A percentile compares a stretch with the other conserved stretches of the same genome.
phyloP scores from a whole-genome alignment of 352 stramenopile species.

The Pythium rishiriense region DNA sequence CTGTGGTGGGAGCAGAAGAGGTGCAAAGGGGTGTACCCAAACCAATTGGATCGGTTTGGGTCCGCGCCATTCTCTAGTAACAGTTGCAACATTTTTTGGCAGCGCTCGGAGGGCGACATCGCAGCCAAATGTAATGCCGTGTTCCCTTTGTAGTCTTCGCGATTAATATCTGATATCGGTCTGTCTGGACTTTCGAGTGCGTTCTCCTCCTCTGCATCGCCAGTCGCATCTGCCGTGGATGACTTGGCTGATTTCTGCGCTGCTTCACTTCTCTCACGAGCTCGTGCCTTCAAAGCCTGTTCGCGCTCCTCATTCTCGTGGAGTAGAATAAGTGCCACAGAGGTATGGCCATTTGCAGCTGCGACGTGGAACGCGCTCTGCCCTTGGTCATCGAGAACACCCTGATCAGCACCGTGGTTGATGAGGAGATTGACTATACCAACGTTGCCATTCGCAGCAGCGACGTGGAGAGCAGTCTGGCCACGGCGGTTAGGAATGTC shows the following conservation, averaged over 20 bases:
- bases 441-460: constrained; percentile 66
- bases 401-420: constrained; percentile 63
- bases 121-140: constrained; percentile 79
- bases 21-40: constrained; percentile 84
- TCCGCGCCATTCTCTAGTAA: constrained; percentile 80
- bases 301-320: constrained; percentile 55
- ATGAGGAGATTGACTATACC: constrained; percentile 77
- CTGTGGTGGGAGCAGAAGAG: constrained; percentile 85
- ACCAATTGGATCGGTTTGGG: constrained; percentile 79
- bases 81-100: constrained; percentile 82
- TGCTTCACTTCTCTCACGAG: constrained; percentile 17
- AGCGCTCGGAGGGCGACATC: constrained; percentile 80
- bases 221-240: neutral
- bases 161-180: constrained; percentile 68
- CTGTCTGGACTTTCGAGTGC: neutral
- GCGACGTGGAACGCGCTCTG: constrained; percentile 83
- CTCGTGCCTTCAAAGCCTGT: constrained; percentile 15
- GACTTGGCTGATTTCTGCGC: constrained; percentile 2
- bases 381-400: constrained; percentile 80
- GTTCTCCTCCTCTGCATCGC: neutral
- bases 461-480: constrained; percentile 74
- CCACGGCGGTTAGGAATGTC: constrained; percentile 81
- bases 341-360: constrained; percentile 74
- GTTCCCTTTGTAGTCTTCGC: constrained; percentile 82
- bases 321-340: constrained; percentile 69